Evolutionary conservation across 1,284 basidiomycete genomes (phyloP), one percentile per base, ranked within the genome.

Genomic region (Waitea zeae): DNA sequence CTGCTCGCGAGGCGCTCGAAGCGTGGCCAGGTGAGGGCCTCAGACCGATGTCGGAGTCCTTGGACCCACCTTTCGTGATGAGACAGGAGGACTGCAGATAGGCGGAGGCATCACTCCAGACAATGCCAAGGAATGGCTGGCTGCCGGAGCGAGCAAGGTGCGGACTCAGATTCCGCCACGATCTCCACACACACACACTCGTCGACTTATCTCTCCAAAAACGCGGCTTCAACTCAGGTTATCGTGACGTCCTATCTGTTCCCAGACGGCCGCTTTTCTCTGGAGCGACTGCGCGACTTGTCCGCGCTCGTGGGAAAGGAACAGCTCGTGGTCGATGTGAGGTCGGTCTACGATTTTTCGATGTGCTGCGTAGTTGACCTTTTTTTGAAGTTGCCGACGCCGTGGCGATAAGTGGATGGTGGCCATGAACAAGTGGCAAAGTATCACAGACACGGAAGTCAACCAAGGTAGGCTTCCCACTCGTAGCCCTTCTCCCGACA

Each of bases 381-480:
- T 15, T 17, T 9, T 24, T 3, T 26, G 17, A 35, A 93, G 93
- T 51, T 99, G 95, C 57, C 74, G 93, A 14, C 69, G 72, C 45
- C 61, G 72, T 47, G 79, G 62, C 11, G 58, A 72, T 24, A 74
- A 63, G 42, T 99, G 95, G 95, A 64, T 90, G 24, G 84, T 99
- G 5, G 92, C 95, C 1, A 97, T 95, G 90, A 96, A 98, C 57
- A 87, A 90, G 49, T 99, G 95, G 95, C 92, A 96, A 53, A 81
- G 84, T 38, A 69, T 96, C 36, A 97, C 95, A 0, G 86, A 97
- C 48, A 88, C 89, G 77, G 78, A 84, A 48, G 84, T 99, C 13
- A 81, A 68, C 39, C 60, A 77, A 68, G 83, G 86, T 80, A 37
- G 12, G 53, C 24, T 15, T 14, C 12, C 28, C 20, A 12, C 4